Evolutionary conservation across 2,329 filamentous ascomycete genomes (phyloP).

Genomic region (Verticillium albo-atrum): DNA sequence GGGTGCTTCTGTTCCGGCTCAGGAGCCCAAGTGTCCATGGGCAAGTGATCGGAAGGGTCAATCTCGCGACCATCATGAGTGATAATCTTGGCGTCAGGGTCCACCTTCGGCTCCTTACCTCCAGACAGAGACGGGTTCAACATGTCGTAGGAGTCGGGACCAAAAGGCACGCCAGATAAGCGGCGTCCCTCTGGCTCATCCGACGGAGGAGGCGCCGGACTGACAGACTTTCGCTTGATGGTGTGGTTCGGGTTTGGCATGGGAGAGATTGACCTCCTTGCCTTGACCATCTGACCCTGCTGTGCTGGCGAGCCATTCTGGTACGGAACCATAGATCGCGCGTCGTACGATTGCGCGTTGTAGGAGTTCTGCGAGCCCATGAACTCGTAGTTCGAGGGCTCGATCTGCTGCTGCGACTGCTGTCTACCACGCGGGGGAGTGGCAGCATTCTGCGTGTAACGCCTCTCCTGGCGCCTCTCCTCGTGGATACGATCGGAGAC

Average conservation of each 20-base stretch:
- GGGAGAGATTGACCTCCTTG: slow-evolving; percentile 36
- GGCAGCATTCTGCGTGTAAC: slow-evolving; percentile 37
- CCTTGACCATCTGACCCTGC: slow-evolving; percentile 30
- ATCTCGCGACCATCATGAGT: slow-evolving; percentile 72
- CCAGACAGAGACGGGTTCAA: slow-evolving; percentile 56
- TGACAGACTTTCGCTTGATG: slow-evolving; percentile 69
- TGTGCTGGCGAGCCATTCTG: slow-evolving; percentile 20
- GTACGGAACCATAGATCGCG: slow-evolving; percentile 34
- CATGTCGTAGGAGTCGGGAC: slow-evolving; percentile 70
- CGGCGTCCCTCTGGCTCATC: slow-evolving; percentile 35
- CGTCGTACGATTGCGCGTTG: slow-evolving; percentile 37
- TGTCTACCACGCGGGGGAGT: slow-evolving; percentile 37
- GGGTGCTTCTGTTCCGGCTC: slow-evolving; percentile 56
- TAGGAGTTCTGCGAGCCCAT: slow-evolving; percentile 15
- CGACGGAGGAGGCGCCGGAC: slow-evolving; percentile 55
- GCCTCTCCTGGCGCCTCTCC: slow-evolving; percentile 43
- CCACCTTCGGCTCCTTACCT: slow-evolving; percentile 25
- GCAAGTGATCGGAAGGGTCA: slow-evolving; percentile 76
- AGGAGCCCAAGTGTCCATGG: slow-evolving; percentile 72
- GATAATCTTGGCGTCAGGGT: slow-evolving; percentile 65
- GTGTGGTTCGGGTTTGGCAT: slow-evolving; percentile 43
- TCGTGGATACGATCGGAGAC: slow-evolving; percentile 54
- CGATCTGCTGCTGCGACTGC: slow-evolving; percentile 20
- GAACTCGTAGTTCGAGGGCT: not conserved
- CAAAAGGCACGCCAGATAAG: slow-evolving; percentile 63